Conservation (phyloP, 345 rosid genomes). For the Gossypium rotundifolium region DNA sequence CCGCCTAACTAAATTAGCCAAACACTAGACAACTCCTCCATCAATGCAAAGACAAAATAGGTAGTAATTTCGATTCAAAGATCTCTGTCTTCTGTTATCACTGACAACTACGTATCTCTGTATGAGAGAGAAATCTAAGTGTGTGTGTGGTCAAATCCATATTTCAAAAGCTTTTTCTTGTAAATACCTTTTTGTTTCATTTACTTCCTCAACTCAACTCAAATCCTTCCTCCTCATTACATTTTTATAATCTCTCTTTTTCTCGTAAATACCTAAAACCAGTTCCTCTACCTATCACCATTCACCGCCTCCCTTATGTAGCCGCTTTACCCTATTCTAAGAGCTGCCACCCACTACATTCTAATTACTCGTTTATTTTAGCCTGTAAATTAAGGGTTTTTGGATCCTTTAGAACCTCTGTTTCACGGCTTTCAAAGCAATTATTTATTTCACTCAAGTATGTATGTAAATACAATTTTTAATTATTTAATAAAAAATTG, state of each 20-base stretch:
- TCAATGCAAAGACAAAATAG: constrained; percentile 22
- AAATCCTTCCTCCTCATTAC: too few species aligned
- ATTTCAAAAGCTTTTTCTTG: constrained; percentile 11
- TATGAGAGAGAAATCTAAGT: constrained; percentile 6
- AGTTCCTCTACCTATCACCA: background rate
- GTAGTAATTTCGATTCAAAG: constrained; percentile 22
- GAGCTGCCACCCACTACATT: background rate
- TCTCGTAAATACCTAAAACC: background rate
- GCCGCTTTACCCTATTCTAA: background rate
- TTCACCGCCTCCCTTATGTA: background rate
- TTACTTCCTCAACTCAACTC: too few species aligned
- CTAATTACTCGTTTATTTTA: background rate
- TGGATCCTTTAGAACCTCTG: too few species aligned
- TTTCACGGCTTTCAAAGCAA: too few species aligned
- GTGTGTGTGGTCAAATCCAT: constrained; percentile 38
- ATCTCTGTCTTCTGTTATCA: constrained; percentile 39
- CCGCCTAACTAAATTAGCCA: constrained; percentile 14
- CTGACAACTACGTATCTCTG: constrained; percentile 47
- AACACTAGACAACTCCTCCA: background rate
- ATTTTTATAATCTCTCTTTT: too few species aligned
- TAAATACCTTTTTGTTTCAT: background rate
- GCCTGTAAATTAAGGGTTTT: background rate
- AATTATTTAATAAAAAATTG: too few species aligned
- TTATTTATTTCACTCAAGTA: too few species aligned
- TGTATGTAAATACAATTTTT: too few species aligned